phyloP scores from a whole-genome alignment of 176 grass and related monocot genomes.

The Triticum monococcum region DNA sequence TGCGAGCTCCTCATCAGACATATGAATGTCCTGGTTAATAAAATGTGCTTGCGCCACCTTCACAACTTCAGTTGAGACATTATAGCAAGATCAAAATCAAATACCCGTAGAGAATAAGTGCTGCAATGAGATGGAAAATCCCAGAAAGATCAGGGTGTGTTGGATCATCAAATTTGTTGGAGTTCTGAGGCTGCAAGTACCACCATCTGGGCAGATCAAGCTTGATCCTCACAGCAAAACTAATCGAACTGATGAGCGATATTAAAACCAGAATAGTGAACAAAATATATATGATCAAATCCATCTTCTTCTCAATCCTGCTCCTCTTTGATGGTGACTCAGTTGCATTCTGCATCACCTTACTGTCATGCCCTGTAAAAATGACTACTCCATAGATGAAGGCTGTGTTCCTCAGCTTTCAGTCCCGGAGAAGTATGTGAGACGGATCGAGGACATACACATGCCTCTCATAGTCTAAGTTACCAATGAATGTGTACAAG shows the following conservation, averaged over 20 bases:
- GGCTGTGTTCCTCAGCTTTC: conserved; percentile 88
- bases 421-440: conserved; percentile 95
- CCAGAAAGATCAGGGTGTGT: conserved; percentile 66
- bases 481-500: conserved; percentile 86
- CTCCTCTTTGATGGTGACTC: conserved; percentile 93
- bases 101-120: conserved; percentile 97
- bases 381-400: conserved; percentile 93
- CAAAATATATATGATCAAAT: conserved; percentile 86
- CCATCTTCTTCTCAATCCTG: conserved; percentile 95
- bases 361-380: conserved; percentile 93
- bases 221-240: conserved; percentile 86
- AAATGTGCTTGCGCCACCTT: conserved; percentile 93
- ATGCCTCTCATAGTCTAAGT: conserved; percentile 92
- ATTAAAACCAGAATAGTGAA: conserved; percentile 91
- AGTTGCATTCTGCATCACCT: conserved; percentile 98
- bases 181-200: conserved; percentile 74
- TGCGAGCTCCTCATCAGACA: conserved; percentile 94
- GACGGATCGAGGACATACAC: conserved; percentile 71
- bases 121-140: conserved; percentile 93
- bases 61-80: conserved; percentile 93
- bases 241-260: conserved; percentile 88
- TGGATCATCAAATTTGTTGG: conserved; percentile 63
- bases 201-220: conserved; percentile 71
- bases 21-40: conserved; percentile 92
- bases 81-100: conserved; percentile 93